Base-by-base conservation (phyloP, 495 filamentous ascomycete genomes). In the Penicillium simplicissimum region DNA sequence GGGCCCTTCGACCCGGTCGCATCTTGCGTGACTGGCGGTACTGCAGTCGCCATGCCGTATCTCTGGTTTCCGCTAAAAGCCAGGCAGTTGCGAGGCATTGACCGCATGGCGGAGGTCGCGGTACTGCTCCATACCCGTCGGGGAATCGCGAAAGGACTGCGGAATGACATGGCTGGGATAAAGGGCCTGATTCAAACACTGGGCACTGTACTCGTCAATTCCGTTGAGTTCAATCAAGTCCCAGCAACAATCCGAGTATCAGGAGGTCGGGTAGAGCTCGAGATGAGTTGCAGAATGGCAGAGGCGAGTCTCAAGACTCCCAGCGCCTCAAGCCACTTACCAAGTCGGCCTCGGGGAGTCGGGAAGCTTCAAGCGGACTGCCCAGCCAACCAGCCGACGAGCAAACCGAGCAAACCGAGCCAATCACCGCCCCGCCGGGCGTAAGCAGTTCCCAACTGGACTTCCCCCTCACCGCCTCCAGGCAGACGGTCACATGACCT, bases 21-120 rank as follows among this genome's bases (percentile, higher is more conserved):
- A 84, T 89, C 80, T 69, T 92, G 89, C 5, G 88, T 91, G 5
- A 92, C 90, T 4, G 93, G 90, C 4, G 89, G 89, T 0, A 83
- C 83, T 31, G 86, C 82, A 33, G 87, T 91, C 19, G 90, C 89
- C 53, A 91, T 68, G n/a, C 71, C 68, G 38, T 58, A 58, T 66
- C 68, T 65, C 37, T 66, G 72, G 42, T 68, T 55, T 31, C 58
- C 51, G 37, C 79, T 63, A 45, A 58, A 68, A 60, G 60, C 65
- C 48, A 74, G 36, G 8, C 59, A 70, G 38, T 60, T 66, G 53
- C 66, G 65, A 58, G 66, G 55, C 21, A 59, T 59, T 47, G 71
- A 65, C 10, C 67, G 71, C 5, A 62, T n/a, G n/a, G 54, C 55
- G 17, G 63, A 57, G 42, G 63, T 57, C 35, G 54, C 38, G 55